Percentiles rank a stretch among this genome's conserved stretches.
Evolutionary conservation across 768 basidiomycete species (phyloP).

Genomic region (Calvatia gigantea): DNA sequence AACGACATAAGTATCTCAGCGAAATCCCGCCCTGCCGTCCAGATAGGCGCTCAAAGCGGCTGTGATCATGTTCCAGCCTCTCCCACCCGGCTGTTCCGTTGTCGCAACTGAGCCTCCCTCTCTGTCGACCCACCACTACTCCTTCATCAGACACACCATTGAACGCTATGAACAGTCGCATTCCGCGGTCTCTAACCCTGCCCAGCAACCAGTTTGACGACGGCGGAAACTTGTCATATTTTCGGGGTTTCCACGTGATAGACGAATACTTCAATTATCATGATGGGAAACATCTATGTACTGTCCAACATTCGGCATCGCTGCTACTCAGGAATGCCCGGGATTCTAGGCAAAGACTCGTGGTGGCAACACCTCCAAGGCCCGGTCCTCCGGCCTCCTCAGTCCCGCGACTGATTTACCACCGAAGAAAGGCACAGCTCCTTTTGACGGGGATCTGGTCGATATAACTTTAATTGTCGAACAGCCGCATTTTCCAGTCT

Average conservation of each 20-base stretch:
- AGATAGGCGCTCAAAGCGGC: neutral
- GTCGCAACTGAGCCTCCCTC: neutral
- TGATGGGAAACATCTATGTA: slow-evolving; percentile 1
- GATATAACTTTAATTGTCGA: slow-evolving; percentile 23
- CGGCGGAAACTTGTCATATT: neutral
- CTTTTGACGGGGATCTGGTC: neutral
- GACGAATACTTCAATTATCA: neutral
- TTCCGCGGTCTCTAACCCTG: neutral
- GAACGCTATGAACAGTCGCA: neutral
- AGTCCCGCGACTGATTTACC: too few relatives aligned
- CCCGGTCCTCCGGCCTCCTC: too few relatives aligned
- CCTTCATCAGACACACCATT: neutral
- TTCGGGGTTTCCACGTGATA: neutral
- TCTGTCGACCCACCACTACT: neutral
- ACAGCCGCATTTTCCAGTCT: slow-evolving; percentile 44
- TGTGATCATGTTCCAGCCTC: neutral
- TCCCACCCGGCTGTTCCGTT: neutral
- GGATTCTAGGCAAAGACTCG: too few relatives aligned
- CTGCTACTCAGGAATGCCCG: too few relatives aligned
- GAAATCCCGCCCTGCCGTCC: neutral
- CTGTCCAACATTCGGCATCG: too few relatives aligned
- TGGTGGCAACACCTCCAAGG: too few relatives aligned
- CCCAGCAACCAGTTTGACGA: neutral
- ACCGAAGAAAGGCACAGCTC: too few relatives aligned
- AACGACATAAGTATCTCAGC: neutral